Percentiles rank a stretch among this genome's conserved stretches.
phyloP scores from a whole-genome alignment of 352 stramenopile species.

The Pythium angustatum region DNA sequence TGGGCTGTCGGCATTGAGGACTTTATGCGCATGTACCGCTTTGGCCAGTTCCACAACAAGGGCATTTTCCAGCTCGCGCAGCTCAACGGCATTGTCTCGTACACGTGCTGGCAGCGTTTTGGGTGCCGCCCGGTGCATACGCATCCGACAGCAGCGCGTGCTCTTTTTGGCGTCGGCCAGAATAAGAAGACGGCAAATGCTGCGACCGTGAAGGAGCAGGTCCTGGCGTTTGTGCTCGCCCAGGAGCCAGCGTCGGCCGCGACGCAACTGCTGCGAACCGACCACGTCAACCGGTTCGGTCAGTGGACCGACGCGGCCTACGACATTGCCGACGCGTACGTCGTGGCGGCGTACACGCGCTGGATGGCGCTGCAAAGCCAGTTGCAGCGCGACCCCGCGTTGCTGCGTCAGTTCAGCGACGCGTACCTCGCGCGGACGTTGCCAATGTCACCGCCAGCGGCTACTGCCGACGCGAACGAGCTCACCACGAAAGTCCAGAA shows the following conservation, averaged over 20 bases:
- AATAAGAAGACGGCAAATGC: slow-evolving; percentile 31
- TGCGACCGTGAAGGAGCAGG: slow-evolving; percentile 66
- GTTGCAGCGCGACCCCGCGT: slow-evolving; percentile 16
- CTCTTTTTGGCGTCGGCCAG: slow-evolving; percentile 44
- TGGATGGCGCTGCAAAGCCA: slow-evolving; percentile 37
- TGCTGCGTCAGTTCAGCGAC: slow-evolving; percentile 40
- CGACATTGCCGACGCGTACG: slow-evolving; percentile 81
- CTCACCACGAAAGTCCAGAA: slow-evolving; percentile 14
- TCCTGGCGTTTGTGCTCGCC: slow-evolving; percentile 60
- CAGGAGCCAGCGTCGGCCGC: slow-evolving; percentile 42
- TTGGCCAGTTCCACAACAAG: slow-evolving; percentile 76
- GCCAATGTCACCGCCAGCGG: too few species aligned
- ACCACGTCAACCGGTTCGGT: slow-evolving; percentile 38
- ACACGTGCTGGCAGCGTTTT: slow-evolving; percentile 72
- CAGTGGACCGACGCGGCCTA: slow-evolving; percentile 55
- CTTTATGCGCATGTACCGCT: slow-evolving; percentile 83
- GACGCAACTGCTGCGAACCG: not conserved
- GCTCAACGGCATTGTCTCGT: slow-evolving; percentile 86
- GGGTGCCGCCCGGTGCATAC: slow-evolving; percentile 52
- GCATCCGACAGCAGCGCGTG: slow-evolving; percentile 75
- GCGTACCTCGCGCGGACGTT: slow-evolving; percentile 47
- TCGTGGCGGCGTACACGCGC: slow-evolving; percentile 66
- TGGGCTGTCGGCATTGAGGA: slow-evolving; percentile 85
- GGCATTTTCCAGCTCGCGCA: slow-evolving; percentile 86
- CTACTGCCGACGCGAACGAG: slow-evolving; percentile 1